A percentile compares a stretch with the other conserved stretches of the same genome.
These are phyloP conservation scores for Tuber magnatum DNA, from an alignment of 495 filamentous ascomycete genomes.

Conservation along the genomic window DNA sequence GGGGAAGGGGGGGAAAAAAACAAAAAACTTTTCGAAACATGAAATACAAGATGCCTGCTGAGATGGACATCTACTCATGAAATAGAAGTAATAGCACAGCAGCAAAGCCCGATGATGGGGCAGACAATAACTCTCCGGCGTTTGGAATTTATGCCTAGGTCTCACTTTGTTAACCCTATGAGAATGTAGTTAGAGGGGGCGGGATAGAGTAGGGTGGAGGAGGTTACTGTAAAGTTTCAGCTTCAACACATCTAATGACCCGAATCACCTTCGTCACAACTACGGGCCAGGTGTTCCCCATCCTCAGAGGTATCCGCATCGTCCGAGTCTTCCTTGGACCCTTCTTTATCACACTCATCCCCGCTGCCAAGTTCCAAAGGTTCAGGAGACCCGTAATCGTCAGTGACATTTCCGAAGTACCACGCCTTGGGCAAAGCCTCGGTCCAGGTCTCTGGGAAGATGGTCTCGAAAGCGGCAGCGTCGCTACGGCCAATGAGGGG, in stretches of 20 bases:
- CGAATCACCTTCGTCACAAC: not conserved
- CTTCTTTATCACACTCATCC: not conserved
- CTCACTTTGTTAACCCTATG: not conserved
- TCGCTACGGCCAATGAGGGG: not conserved
- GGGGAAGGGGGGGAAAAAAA: not conserved
- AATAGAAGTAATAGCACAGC: not conserved
- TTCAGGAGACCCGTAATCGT: not conserved
- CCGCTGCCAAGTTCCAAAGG: not conserved
- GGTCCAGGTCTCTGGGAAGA: not conserved
- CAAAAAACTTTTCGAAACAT: not conserved
- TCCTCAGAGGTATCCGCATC: not conserved
- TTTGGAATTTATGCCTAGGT: not conserved
- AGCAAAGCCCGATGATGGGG: not conserved
- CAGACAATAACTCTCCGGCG: not conserved
- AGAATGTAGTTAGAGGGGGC: not conserved
- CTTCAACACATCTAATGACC: not conserved
- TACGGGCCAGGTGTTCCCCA: not conserved
- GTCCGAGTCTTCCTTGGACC: not conserved
- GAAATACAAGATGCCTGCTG: not conserved
- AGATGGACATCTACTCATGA: constrained; percentile 3
- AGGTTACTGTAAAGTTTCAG: not conserved
- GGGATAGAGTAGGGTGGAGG: not conserved
- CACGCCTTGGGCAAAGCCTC: not conserved
- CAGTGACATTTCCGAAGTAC: not conserved
- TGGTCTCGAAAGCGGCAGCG: not conserved